phyloP scores from a whole-genome alignment of 176 grass and related monocot genomes.

The Elymus sibiricus region DNA sequence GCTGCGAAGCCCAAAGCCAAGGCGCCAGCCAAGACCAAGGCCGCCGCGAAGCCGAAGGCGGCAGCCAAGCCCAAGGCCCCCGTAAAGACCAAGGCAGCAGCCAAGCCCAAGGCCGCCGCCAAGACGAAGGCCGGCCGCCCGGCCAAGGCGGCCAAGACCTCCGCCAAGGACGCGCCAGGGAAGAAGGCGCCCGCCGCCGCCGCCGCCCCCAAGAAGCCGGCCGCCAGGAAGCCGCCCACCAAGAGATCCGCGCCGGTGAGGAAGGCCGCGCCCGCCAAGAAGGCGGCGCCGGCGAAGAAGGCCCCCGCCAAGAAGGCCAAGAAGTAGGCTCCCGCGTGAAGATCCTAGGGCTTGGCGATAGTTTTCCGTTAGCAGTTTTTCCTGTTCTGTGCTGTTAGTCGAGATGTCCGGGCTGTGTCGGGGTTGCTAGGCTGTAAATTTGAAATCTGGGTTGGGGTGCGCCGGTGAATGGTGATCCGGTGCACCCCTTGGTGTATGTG shows the following conservation, averaged over 20 bases:
- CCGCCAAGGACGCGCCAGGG: conserved; percentile 33
- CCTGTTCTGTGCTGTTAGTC: not conserved
- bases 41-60: not conserved
- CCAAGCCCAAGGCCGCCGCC: not conserved
- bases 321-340: conserved; percentile 33
- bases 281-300: conserved; percentile 15
- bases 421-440: conserved; percentile 49
- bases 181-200: conserved; percentile 28
- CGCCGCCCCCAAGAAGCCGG: conserved; percentile 33
- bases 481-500: not conserved
- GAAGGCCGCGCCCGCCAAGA: not conserved
- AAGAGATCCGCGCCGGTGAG: not conserved
- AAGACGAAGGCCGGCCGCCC: conserved; percentile 19
- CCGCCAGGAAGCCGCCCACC: not conserved
- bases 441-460: conserved; percentile 27
- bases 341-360: not conserved
- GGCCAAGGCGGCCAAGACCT: conserved; percentile 48
- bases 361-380: not conserved
- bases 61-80: not conserved
- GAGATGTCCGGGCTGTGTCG: not conserved
- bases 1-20: not conserved
- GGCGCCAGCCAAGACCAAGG: not conserved
- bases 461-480: not conserved
- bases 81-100: not conserved
- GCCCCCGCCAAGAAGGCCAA: conserved; percentile 45